phyloP scores from a whole-genome alignment of 306 rosid species.

The Vigna angularis region DNA sequence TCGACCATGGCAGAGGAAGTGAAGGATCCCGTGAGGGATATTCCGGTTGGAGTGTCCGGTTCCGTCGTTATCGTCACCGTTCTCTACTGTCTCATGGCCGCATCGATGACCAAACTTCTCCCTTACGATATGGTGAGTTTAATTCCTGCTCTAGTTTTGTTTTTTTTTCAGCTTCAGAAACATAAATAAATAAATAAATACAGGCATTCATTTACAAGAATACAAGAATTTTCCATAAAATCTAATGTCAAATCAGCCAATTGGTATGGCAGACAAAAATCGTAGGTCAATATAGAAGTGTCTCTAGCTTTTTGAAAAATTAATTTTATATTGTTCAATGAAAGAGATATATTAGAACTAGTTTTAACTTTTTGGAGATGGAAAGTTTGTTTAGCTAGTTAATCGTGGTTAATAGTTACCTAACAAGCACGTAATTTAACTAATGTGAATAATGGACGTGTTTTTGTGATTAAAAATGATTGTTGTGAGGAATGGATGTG shows the following conservation, averaged over 20 bases:
- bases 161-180: no score
- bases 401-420: no score
- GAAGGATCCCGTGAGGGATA: constrained; percentile 74
- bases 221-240: neutral
- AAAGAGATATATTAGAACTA: no score
- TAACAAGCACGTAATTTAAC: no score
- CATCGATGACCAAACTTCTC: constrained; percentile 87
- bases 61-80: constrained; percentile 79
- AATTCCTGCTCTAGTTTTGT: neutral
- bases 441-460: neutral
- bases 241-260: neutral
- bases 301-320: neutral
- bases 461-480: neutral
- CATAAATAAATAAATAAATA: neutral
- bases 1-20: constrained; percentile 98
- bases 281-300: neutral
- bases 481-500: neutral
- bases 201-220: neutral
- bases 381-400: neutral
- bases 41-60: constrained; percentile 88
- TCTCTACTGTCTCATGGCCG: constrained; percentile 88
- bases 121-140: constrained; percentile 74
- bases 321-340: neutral
- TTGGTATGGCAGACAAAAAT: neutral
- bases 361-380: neutral